Evolutionary conservation across 805 yeast species (phyloP), one percentile per base, ranked within the genome.

Genomic region (Lipomyces chichibuensis): DNA sequence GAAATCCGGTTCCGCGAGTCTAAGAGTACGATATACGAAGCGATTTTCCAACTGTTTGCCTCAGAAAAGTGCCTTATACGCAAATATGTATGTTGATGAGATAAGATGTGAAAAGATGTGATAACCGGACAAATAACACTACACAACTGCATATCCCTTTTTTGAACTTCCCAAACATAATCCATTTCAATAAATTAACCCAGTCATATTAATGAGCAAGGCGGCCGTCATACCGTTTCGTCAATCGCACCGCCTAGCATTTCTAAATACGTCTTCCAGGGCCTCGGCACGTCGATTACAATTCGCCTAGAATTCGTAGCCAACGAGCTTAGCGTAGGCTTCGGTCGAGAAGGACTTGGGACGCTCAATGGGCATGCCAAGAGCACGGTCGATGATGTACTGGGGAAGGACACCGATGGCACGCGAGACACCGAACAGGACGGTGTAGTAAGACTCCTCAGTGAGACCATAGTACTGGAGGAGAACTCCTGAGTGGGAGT

Each of bases 281-380:
- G 9, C 9, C 49, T 43, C 23, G 11, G 20, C 8, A 37, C 2
- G 14, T 37, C 4, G 2, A 4, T 37, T 5, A 37, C 25, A 43
- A 43, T 43, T 17, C 20, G 64, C 52, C 65, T 65, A 70, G 52
- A 62, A 51, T 62, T 63, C 66, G 61, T 65, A 65, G 51, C 73
- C 69, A 51, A 73, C 96, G 79, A 91, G 82, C 84, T 91, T 92
- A 78, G 87, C 88, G 84, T 89, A 91, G 83, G 92, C 92, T 82
- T 91, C 94, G 72, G 97, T 91, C 69, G 96, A 90, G 91, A 92
- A 91, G 71, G 96, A 88, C 83, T 90, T 90, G 82, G 95, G 95
- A 83, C 96, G 89, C 84, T 90, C 96, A 77, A 90, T 88, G 74
- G 96, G 88, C 74, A 85, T 79, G 77, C 95, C 95, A 69, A 87